Evolutionary conservation across 257 asterid species (phyloP).

Genomic region (Jasminum sambac): DNA sequence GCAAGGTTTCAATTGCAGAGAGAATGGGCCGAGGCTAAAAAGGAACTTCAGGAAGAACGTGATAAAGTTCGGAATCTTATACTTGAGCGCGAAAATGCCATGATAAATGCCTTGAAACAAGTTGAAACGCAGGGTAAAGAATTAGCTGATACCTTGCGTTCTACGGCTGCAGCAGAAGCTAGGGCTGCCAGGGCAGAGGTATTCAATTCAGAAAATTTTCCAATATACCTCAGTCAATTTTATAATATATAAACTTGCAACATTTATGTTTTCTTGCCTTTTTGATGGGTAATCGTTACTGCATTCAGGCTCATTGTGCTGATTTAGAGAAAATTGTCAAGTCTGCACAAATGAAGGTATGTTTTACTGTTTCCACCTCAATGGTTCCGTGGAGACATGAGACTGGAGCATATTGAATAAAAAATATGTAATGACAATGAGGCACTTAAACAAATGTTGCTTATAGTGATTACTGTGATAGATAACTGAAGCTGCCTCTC

Average conservation of each 20-base stretch:
- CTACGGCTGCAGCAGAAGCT: slow-evolving; percentile 73
- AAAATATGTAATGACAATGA: neutral
- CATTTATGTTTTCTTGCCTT: neutral
- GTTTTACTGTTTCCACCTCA: neutral
- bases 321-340: slow-evolving; percentile 66
- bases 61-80: slow-evolving; percentile 63
- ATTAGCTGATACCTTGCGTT: slow-evolving; percentile 56
- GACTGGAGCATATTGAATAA: neutral
- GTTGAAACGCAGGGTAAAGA: slow-evolving; percentile 69
- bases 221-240: neutral
- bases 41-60: slow-evolving; percentile 81
- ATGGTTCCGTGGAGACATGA: neutral
- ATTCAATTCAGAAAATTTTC: neutral
- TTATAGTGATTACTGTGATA: neutral
- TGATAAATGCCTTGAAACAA: slow-evolving; percentile 60
- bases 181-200: slow-evolving; percentile 93
- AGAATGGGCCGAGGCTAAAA: slow-evolving; percentile 95
- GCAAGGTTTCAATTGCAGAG: slow-evolving; percentile 42
- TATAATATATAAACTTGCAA: neutral
- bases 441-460: slow-evolving; percentile 4
- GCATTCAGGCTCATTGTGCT: slow-evolving; percentile 65
- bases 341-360: slow-evolving; percentile 58
- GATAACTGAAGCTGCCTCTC: slow-evolving; percentile 1
- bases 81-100: slow-evolving; percentile 58
- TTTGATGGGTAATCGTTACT: slow-evolving; percentile 17